Conservation (phyloP, 2,329 filamentous ascomycete species). For the Coniochaeta ligniaria region DNA sequence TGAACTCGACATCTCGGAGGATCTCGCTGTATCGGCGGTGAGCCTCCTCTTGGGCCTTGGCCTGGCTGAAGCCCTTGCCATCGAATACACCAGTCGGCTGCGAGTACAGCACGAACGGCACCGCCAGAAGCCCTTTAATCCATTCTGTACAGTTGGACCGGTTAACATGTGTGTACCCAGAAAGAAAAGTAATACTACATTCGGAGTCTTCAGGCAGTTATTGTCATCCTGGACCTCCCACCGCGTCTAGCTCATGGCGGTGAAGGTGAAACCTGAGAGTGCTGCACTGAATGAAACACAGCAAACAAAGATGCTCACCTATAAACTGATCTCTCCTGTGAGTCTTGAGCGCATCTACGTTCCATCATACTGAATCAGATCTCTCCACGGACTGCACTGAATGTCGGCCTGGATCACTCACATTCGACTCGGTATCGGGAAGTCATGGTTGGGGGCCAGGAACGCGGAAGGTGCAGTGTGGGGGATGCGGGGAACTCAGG, state of each 20-base stretch:
- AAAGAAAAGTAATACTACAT: background rate
- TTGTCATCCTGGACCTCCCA: no score
- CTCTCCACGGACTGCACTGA: background rate
- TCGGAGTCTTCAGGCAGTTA: background rate
- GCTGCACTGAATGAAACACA: background rate
- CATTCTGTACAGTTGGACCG: slow-evolving; percentile 55
- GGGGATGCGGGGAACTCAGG: slow-evolving; percentile 1
- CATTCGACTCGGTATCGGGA: background rate
- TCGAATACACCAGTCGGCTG: slow-evolving; percentile 86
- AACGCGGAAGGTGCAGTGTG: background rate
- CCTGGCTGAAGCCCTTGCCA: slow-evolving; percentile 54
- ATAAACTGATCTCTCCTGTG: slow-evolving; percentile 88
- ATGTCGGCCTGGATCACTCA: background rate
- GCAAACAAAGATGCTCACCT: slow-evolving; percentile 34
- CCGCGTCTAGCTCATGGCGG: background rate
- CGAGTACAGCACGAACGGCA: slow-evolving; percentile 93
- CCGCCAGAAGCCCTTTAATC: slow-evolving; percentile 91
- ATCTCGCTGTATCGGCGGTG: slow-evolving; percentile 91
- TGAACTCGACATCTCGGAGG: slow-evolving; percentile 83
- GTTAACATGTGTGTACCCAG: background rate
- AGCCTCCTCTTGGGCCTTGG: slow-evolving; percentile 70
- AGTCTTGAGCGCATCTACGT: slow-evolving; percentile 60
- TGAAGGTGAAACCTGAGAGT: background rate
- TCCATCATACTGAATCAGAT: background rate
- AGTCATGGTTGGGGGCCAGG: background rate